Evolutionary conservation across 164 flowering plant species (phyloP).

Genomic region (Nelumbo lutea): DNA sequence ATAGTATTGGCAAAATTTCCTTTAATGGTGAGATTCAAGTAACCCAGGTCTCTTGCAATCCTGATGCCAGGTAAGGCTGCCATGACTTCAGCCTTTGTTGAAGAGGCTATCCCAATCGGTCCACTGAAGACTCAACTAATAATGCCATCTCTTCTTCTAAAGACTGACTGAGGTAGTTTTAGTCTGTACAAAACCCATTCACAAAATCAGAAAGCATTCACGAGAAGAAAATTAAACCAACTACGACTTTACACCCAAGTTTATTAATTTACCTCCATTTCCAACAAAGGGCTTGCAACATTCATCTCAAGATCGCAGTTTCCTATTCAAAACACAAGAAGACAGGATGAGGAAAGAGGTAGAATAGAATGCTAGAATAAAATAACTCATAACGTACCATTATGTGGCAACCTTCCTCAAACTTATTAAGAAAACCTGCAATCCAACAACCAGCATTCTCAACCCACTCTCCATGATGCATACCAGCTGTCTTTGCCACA

Average conservation of each 20-base stretch:
- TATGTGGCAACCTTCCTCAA: conserved; percentile 81
- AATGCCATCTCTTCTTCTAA: too few relatives aligned
- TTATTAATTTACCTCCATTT: background rate
- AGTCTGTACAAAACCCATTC: too few relatives aligned
- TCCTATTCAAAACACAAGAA: conserved; percentile 8
- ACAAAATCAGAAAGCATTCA: background rate
- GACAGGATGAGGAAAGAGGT: background rate
- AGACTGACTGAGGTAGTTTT: too few relatives aligned
- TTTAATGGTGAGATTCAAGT: too few relatives aligned
- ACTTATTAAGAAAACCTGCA: conserved; percentile 80
- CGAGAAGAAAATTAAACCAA: background rate
- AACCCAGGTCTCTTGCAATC: too few relatives aligned
- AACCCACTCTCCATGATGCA: conserved; percentile 69
- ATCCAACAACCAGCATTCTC: conserved; percentile 84
- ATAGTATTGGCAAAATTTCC: too few relatives aligned
- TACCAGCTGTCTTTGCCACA: conserved; percentile 64
- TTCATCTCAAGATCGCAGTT: conserved; percentile 17
- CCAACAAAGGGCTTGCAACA: background rate
- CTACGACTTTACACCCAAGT: conserved; percentile 3
- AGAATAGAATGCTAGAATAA: background rate
- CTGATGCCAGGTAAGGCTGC: too few relatives aligned
- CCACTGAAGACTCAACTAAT: too few relatives aligned
- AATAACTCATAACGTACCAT: conserved; percentile 31
- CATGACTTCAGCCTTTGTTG: too few relatives aligned
- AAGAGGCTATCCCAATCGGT: too few relatives aligned